Evolutionary conservation across 345 rosid species (phyloP).

Genomic region (Barbarea vulgaris): DNA sequence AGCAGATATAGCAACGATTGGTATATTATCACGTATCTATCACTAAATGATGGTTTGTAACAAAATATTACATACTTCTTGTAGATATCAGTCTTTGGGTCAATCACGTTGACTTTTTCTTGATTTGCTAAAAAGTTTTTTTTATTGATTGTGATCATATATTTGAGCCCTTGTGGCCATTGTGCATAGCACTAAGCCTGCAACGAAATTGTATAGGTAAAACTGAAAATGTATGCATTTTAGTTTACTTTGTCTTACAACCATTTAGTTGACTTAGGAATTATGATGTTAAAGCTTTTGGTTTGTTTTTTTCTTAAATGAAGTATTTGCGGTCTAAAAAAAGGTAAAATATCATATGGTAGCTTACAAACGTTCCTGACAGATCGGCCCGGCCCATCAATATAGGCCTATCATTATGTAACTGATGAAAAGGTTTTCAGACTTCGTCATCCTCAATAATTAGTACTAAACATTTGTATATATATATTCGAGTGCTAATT

Average conservation of each 20-base stretch:
- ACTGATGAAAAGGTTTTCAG: background rate
- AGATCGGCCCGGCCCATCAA: background rate
- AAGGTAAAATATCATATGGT: background rate
- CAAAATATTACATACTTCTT: background rate
- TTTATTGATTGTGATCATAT: background rate
- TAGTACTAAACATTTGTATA: background rate
- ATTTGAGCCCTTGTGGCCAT: background rate
- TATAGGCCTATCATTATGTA: background rate
- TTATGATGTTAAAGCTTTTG: background rate
- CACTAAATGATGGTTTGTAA: background rate
- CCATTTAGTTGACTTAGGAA: slow-evolving; percentile 16
- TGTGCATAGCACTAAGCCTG: slow-evolving; percentile 36
- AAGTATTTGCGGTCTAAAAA: background rate
- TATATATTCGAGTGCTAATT: background rate
- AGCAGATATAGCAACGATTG: background rate
- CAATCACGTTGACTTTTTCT: background rate
- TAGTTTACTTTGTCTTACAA: background rate
- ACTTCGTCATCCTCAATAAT: background rate
- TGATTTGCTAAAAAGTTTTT: background rate
- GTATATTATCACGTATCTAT: background rate
- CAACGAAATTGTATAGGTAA: background rate
- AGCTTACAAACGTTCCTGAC: background rate
- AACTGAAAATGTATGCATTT: background rate
- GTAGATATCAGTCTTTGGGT: background rate
- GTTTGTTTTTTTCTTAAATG: background rate